Conservation (phyloP, 345 rosid species). For the Cardamine chenopodiifolia region DNA sequence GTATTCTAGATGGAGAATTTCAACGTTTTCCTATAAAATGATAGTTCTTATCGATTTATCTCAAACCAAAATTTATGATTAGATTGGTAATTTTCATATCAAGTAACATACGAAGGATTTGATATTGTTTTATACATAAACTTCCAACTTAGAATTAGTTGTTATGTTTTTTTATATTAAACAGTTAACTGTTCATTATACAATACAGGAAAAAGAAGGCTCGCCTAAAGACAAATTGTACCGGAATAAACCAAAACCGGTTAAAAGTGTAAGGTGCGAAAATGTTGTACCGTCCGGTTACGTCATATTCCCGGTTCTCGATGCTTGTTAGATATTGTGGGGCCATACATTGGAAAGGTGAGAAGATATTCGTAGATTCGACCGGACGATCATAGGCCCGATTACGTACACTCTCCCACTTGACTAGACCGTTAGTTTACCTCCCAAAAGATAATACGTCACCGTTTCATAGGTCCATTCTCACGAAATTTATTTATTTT, state of each 20-base stretch:
- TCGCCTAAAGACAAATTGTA: neutral
- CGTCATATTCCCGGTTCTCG: conserved; percentile 11
- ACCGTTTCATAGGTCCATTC: neutral
- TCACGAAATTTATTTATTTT: neutral
- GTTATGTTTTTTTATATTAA: no score
- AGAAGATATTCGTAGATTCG: conserved; percentile 35
- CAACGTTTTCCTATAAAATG: no score
- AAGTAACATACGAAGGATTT: no score
- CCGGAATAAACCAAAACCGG: conserved; percentile 6
- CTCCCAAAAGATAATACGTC: neutral
- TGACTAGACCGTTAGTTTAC: neutral
- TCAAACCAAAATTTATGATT: no score
- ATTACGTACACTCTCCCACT: conserved; percentile 25
- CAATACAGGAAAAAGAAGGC: neutral
- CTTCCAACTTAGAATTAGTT: no score
- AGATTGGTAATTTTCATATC: no score
- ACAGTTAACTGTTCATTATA: no score
- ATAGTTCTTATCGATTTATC: no score
- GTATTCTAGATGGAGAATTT: neutral
- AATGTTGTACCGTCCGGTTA: neutral
- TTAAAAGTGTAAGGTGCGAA: conserved; percentile 11
- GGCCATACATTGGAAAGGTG: conserved; percentile 11
- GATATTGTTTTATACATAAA: no score
- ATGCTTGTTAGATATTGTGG: conserved; percentile 32
- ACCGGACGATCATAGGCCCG: conserved; percentile 6